Conservation (phyloP, 2,329 filamentous ascomycete genomes). For the Trichoderma guizhouense region DNA sequence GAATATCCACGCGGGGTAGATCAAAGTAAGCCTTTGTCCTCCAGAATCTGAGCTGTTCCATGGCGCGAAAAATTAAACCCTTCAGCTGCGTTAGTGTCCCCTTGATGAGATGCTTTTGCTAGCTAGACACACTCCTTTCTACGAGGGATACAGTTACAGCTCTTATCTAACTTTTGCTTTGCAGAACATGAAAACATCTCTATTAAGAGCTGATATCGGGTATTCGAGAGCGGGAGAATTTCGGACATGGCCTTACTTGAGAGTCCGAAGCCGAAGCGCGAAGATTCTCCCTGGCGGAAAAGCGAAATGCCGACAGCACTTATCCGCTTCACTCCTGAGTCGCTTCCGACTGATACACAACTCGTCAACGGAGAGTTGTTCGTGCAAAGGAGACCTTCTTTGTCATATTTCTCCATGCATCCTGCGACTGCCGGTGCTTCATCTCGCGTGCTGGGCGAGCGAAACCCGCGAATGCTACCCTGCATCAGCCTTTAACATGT, state of each 20-base stretch:
- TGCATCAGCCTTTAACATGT: not conserved
- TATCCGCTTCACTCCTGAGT: not conserved
- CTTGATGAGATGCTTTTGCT: not conserved
- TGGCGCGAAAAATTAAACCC: not conserved
- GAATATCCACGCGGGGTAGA: not conserved
- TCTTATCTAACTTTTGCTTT: not conserved
- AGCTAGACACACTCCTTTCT: not conserved
- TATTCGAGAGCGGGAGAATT: too few species aligned
- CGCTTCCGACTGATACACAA: not conserved
- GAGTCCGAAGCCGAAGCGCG: not conserved
- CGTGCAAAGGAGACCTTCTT: fast-evolving
- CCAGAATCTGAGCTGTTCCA: not conserved
- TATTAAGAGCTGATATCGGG: not conserved
- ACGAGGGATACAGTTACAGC: fast-evolving
- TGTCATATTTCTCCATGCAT: not conserved
- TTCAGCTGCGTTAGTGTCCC: not conserved
- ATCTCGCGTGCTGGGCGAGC: not conserved
- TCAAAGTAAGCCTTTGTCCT: not conserved
- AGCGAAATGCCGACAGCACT: not conserved
- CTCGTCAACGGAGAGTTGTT: not conserved
- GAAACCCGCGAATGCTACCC: not conserved
- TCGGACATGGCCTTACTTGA: not conserved
- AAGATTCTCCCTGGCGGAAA: not conserved
- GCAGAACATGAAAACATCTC: not conserved
- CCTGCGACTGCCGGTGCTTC: not conserved